Base-by-base conservation (phyloP, 768 basidiomycete species). In the Trametes cubensis region DNA sequence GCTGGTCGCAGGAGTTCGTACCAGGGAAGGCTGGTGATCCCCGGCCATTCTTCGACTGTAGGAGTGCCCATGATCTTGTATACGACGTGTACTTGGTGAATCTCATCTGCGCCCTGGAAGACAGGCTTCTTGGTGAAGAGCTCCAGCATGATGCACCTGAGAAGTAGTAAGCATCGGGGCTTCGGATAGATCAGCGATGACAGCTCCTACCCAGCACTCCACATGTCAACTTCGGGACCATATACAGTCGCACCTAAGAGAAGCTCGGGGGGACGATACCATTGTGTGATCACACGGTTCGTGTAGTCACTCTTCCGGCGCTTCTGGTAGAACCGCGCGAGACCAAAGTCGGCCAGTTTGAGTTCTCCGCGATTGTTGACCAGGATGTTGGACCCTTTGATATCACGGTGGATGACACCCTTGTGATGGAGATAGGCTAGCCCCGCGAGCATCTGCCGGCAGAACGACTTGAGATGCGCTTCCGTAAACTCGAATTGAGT, bases 101-200 rank as follows among this genome's bases (percentile, higher is more conserved):
- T 95, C 77, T 99, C 97, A 66, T 99, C 97, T 69, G 89, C 91
- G 7, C 97, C 97, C 72, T 98, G 97, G 73, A 99, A 99, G n/a
- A 97, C 83, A 0, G 96, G 95, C 70, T 92, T 95, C 74, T 93
- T 94, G 17, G 90, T 91, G 75, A 92, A 98, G 14, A 99, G 80
- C 74, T 99, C 97, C 47, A 99, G 85, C 90, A 98, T 98, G 69
- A 99, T 99, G 74, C 97, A 98, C 46, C 95, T 98, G 66, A 5
- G 10, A 11, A 11, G 10, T 5, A 15, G 13, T 17, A 52, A 39
- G 38, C 13, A 28, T 7, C 5, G 25, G 11, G 21, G 14, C 13
- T 6, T 6, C 14, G 10, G n/a, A 23, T 15, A 10, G n/a, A 25
- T 21, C 15, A 28, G 49, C 11, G 41, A 54, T 47, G 30, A 26